A percentile compares a stretch with the other conserved stretches of the same genome.
These are phyloP conservation scores for Boechera divaricarpa DNA, from an alignment of 345 rosid genomes.

Conservation along the genomic window DNA sequence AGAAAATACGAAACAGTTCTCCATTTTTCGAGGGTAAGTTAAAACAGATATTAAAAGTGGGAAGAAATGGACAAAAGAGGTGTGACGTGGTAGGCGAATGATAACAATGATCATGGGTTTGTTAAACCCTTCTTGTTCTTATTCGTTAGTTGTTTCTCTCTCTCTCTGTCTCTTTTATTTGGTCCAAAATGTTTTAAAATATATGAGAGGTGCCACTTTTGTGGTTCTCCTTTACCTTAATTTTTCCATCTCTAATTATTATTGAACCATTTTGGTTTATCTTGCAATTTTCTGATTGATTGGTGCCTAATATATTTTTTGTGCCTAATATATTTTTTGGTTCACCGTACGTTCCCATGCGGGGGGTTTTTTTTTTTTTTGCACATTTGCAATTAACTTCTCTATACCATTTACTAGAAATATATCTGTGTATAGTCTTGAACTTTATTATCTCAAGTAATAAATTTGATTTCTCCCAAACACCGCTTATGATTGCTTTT, in stretches of 20 bases:
- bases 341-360: conserved; percentile 31
- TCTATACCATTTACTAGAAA: not conserved
- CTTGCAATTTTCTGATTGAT: not conserved
- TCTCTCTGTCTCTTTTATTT: not conserved
- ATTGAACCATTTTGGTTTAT: not conserved
- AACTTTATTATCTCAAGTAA: not conserved
- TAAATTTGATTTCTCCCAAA: not conserved
- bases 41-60: conserved; percentile 39
- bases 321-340: conserved; percentile 13
- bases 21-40: conserved; percentile 39
- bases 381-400: not conserved
- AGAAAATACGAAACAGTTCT: conserved; percentile 32
- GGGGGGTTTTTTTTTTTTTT: not conserved
- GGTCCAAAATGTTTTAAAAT: not conserved
- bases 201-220: conserved; percentile 45
- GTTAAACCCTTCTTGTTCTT: conserved; percentile 41
- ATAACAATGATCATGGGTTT: conserved; percentile 46
- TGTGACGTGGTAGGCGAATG: conserved; percentile 44
- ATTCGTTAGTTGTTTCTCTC: conserved; percentile 26
- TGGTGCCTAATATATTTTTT: conserved; percentile 20
- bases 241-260: conserved; percentile 11
- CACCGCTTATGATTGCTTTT: not conserved
- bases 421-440: not conserved
- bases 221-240: conserved; percentile 42
- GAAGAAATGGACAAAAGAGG: conserved; percentile 39